phyloP scores from a whole-genome alignment of 768 basidiomycete species.

The Austroboletus eburneus region DNA sequence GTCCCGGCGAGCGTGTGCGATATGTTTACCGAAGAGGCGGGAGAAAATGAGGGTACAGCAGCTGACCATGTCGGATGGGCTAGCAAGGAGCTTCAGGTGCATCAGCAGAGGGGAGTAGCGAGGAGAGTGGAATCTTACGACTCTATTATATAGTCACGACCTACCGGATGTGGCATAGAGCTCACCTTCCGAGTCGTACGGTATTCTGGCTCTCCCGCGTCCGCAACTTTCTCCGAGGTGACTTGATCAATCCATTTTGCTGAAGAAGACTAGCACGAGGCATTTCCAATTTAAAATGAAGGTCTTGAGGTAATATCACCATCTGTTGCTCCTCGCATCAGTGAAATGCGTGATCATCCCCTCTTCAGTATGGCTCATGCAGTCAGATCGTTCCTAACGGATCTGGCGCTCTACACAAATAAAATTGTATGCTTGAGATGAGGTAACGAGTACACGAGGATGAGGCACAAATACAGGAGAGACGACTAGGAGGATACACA shows the following conservation, averaged over 20 bases:
- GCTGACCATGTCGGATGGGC: slow-evolving; percentile 25
- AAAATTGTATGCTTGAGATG: slow-evolving; percentile 17
- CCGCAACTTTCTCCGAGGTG: slow-evolving; percentile 16
- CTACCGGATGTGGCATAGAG: slow-evolving; percentile 13
- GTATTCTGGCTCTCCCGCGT: slow-evolving; percentile 11
- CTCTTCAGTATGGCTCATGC: slow-evolving; percentile 21
- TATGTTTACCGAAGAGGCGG: slow-evolving; percentile 18
- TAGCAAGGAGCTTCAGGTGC: slow-evolving; percentile 19
- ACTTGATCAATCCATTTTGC: slow-evolving; percentile 13
- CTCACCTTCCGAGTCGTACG: slow-evolving; percentile 9
- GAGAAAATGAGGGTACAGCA: slow-evolving; percentile 22
- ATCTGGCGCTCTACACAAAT: slow-evolving; percentile 13
- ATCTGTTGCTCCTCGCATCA: slow-evolving; percentile 21
- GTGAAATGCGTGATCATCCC: slow-evolving; percentile 32
- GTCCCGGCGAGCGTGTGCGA: slow-evolving; percentile 16
- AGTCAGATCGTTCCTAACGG: slow-evolving; percentile 27
- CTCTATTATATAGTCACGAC: slow-evolving; percentile 23
- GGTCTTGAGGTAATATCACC: slow-evolving; percentile 33
- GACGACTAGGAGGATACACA: slow-evolving; percentile 20
- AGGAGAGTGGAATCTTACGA: slow-evolving; percentile 9
- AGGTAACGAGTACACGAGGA: slow-evolving; percentile 27
- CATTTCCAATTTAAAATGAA: slow-evolving; percentile 22
- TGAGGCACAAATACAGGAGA: slow-evolving; percentile 29
- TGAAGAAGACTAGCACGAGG: slow-evolving; percentile 25
- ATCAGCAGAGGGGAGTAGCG: slow-evolving; percentile 17